Conservation (phyloP, 2,329 filamentous ascomycete species). For the Penicillium sclerotigenum region DNA sequence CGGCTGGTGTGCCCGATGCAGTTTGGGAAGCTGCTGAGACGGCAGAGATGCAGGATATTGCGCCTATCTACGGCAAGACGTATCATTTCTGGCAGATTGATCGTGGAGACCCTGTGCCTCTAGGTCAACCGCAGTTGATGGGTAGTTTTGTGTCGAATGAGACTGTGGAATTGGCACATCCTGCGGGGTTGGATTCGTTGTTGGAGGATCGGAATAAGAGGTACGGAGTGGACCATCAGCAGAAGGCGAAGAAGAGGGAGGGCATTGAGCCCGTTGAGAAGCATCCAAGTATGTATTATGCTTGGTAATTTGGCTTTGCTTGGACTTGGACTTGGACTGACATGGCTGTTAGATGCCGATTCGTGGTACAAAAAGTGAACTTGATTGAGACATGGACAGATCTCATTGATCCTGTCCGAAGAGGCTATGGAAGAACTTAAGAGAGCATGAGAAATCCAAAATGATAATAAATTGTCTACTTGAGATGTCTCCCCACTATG, state of each 20-base stretch:
- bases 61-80: conserved; percentile 75
- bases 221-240: conserved; percentile 51
- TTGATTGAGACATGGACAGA: neutral
- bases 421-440: neutral
- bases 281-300: conserved; percentile 33
- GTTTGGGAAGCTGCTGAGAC: conserved; percentile 76
- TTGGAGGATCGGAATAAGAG: conserved; percentile 53
- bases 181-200: conserved; percentile 33
- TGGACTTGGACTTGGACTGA: conserved; percentile 1
- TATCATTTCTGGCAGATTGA: conserved; percentile 88
- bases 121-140: conserved; percentile 63
- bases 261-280: conserved; percentile 43
- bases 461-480: conserved; percentile 2
- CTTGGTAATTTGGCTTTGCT: neutral
- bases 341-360: conserved; percentile 33
- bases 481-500: conserved; percentile 45
- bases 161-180: conserved; percentile 22
- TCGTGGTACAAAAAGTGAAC: conserved; percentile 23
- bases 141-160: conserved; percentile 51
- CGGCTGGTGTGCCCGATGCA: conserved; percentile 46
- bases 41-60: conserved; percentile 73
- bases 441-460: neutral
- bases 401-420: neutral
- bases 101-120: conserved; percentile 61
- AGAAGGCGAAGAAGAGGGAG: conserved; percentile 54